Evolutionary conservation across 1,139 yeast species (phyloP).

Genomic region (Saccharomyces hybrid): DNA sequence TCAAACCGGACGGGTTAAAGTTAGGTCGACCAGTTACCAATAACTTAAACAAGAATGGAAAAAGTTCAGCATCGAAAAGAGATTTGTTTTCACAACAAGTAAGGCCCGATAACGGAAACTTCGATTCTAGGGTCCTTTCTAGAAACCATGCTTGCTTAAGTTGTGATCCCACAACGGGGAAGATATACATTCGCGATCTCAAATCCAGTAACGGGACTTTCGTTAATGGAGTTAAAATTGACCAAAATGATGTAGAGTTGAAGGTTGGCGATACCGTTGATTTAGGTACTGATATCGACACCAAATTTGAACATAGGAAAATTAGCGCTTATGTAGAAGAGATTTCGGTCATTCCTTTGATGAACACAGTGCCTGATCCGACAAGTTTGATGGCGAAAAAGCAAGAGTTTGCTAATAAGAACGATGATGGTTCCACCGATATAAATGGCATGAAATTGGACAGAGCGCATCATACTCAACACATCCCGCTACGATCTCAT

Average conservation of each 20-base stretch:
- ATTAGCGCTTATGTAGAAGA: conserved; percentile 75
- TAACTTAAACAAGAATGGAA: conserved; percentile 33
- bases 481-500: not conserved
- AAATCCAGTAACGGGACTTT: conserved; percentile 94
- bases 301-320: conserved; percentile 71
- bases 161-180: conserved; percentile 60
- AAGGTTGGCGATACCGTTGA: conserved; percentile 73
- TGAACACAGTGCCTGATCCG: conserved; percentile 9
- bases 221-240: conserved; percentile 66
- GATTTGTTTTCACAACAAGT: conserved; percentile 34
- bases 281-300: conserved; percentile 85
- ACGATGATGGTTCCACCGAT: conserved; percentile 3
- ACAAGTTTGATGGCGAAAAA: conserved; percentile 1
- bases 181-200: conserved; percentile 71
- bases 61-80: not conserved
- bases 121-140: conserved; percentile 87
- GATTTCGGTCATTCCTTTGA: conserved; percentile 50
- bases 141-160: conserved; percentile 90
- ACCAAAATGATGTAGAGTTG: conserved; percentile 49
- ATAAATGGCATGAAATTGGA: conserved; percentile 3
- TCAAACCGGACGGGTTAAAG: conserved; percentile 70
- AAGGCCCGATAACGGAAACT: conserved; percentile 76
- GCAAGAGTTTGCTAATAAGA: conserved; percentile 8
- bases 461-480: not conserved
- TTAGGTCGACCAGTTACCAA: conserved; percentile 65